A percentile compares a stretch with the other conserved stretches of the same genome.
These are phyloP conservation scores for Aspergillus hiratsukae DNA, from an alignment of 2,329 filamentous ascomycete genomes.

Conservation along the genomic window DNA sequence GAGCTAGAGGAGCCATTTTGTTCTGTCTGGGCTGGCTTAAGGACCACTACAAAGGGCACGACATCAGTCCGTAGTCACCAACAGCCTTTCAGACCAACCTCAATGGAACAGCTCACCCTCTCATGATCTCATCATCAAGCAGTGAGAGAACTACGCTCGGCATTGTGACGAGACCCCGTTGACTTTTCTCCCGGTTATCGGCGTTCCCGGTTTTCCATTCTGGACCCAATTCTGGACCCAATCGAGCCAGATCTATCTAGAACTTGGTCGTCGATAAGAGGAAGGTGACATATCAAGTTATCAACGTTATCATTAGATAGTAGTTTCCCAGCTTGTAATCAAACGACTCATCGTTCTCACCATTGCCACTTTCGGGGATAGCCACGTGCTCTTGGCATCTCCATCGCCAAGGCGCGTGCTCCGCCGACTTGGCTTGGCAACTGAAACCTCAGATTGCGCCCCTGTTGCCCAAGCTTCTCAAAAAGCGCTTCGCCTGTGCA, in stretches of 20 bases:
- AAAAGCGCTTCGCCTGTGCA: slow-evolving; percentile 5
- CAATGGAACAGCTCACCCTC: neutral
- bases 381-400: slow-evolving; percentile 10
- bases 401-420: slow-evolving; percentile 2
- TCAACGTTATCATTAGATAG: too few relatives aligned
- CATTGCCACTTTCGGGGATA: neutral
- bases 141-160: neutral
- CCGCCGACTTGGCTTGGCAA: slow-evolving; percentile 4
- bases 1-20: neutral
- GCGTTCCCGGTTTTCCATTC: neutral
- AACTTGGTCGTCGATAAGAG: neutral
- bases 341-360: neutral
- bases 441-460: neutral
- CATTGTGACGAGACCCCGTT: neutral
- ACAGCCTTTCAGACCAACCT: neutral
- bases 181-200: neutral
- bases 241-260: neutral
- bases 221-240: neutral
- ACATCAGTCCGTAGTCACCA: neutral
- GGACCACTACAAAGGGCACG: neutral
- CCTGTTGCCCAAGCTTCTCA: slow-evolving; percentile 4
- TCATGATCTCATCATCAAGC: neutral
- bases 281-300: neutral
- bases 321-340: neutral
- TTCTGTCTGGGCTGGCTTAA: neutral